These are phyloP conservation scores for Apiotrichum gracile DNA, from an alignment of 1,284 basidiomycete genomes.

Conservation along the genomic window DNA sequence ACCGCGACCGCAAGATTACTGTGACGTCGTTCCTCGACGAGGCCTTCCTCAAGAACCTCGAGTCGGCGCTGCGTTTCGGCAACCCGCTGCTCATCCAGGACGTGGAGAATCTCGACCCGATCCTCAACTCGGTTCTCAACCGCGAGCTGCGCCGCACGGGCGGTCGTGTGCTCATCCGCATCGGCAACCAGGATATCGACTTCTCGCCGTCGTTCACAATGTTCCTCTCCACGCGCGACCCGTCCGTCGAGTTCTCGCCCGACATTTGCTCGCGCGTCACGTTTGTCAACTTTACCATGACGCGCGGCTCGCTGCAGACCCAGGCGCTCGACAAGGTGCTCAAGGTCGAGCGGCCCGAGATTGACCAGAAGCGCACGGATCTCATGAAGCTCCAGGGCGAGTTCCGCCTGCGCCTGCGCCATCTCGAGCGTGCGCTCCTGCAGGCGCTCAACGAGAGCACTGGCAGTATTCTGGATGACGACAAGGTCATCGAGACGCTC, in stretches of 20 bases:
- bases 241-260: conserved; percentile 94
- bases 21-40: conserved; percentile 98
- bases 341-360: conserved; percentile 93
- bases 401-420: conserved; percentile 86
- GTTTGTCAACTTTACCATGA: conserved; percentile 99
- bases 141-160: conserved; percentile 92
- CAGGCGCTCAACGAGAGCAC: conserved; percentile 95
- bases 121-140: conserved; percentile 95
- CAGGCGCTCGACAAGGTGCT: conserved; percentile 96
- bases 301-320: conserved; percentile 92
- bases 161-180: conserved; percentile 92
- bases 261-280: conserved; percentile 98
- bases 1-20: conserved; percentile 92
- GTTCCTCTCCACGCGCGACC: conserved; percentile 96
- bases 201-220: conserved; percentile 98
- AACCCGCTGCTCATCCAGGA: conserved; percentile 97
- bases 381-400: conserved; percentile 98
- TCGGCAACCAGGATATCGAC: conserved; percentile 99
- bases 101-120: conserved; percentile 95
- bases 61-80: conserved; percentile 97
- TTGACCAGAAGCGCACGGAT: conserved; percentile 94
- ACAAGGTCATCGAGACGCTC: conserved; percentile 96
- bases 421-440: conserved; percentile 85
- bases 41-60: conserved; percentile 95
- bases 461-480: conserved; percentile 97